Evolutionary conservation across 495 filamentous ascomycete species (phyloP).

Genomic region (Podospora didyma): DNA sequence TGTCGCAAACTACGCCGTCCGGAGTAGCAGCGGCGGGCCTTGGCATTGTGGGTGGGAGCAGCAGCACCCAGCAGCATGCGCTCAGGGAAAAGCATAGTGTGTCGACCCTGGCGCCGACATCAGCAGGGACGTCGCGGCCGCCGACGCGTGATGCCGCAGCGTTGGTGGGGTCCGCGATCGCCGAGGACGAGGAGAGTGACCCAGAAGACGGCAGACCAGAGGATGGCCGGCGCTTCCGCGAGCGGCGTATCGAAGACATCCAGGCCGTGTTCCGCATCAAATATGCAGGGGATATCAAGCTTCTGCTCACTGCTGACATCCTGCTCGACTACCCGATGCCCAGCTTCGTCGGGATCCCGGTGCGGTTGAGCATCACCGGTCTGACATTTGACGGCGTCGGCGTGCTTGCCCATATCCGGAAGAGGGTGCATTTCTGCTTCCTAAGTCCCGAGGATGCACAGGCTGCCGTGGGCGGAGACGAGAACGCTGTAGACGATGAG

Average conservation of each 20-base stretch:
- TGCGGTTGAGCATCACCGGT: constrained; percentile 89
- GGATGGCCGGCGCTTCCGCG: constrained; percentile 35
- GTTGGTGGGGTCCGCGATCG: constrained; percentile 17
- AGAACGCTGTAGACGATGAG: constrained; percentile 11
- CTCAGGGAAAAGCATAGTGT: constrained; percentile 51
- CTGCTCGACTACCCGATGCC: constrained; percentile 97
- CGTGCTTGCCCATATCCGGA: constrained; percentile 82
- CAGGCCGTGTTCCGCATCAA: constrained; percentile 86
- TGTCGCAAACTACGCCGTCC: constrained; percentile 8
- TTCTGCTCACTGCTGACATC: constrained; percentile 89
- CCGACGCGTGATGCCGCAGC: constrained; percentile 39
- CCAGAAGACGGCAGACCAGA: constrained; percentile 9
- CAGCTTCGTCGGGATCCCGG: constrained; percentile 87
- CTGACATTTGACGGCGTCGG: constrained; percentile 92
- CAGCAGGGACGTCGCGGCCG: constrained; percentile 41
- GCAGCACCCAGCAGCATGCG: neutral
- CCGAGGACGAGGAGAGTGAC: constrained; percentile 11
- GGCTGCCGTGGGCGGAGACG: constrained; percentile 56
- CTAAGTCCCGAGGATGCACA: constrained; percentile 81
- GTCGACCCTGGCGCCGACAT: constrained; percentile 47
- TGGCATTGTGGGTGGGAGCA: constrained; percentile 19
- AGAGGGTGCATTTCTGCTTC: constrained; percentile 86
- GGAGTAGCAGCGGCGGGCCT: constrained; percentile 6
- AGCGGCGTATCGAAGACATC: constrained; percentile 62
- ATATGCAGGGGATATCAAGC: constrained; percentile 77